Evolutionary conservation across 2,329 filamentous ascomycete genomes (phyloP).

Genomic region (Colletotrichum nymphaeae): DNA sequence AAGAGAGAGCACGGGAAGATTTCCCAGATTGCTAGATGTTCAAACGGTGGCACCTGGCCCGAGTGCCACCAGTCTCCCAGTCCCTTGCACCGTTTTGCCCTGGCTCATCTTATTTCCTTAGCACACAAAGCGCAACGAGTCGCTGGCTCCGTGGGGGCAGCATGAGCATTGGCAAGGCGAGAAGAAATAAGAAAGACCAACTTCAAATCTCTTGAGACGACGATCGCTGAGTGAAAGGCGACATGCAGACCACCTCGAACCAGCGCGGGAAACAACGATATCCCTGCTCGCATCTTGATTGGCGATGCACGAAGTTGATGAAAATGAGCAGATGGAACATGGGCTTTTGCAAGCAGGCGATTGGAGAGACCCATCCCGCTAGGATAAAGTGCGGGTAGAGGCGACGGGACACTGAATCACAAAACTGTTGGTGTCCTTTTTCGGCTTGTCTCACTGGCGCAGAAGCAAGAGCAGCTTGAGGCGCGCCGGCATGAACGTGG

Average conservation of each 20-base stretch:
- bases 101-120: conserved; percentile 1
- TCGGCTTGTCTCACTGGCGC: not conserved
- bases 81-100: not conserved
- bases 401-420: not conserved
- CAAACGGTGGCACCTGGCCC: conserved; percentile 12
- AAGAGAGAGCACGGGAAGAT: conserved; percentile 7
- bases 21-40: conserved; percentile 19
- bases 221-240: conserved; percentile 19
- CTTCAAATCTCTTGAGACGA: conserved; percentile 25
- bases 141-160: not conserved
- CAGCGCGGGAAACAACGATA: conserved; percentile 8
- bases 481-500: not conserved
- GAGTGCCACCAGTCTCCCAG: not conserved
- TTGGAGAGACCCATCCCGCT: not conserved
- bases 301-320: conserved; percentile 24
- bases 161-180: not conserved
- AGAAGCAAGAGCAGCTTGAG: not conserved
- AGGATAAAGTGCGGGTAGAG: conserved; percentile 6
- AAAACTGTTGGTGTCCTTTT: not conserved
- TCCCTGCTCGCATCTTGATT: conserved; percentile 25
- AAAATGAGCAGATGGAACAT: conserved; percentile 31
- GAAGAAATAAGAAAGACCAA: conserved; percentile 15
- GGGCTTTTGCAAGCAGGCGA: conserved; percentile 1
- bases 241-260: conserved; percentile 21
- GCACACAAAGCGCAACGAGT: not conserved